Conservation (phyloP, 2,329 filamentous ascomycete genomes). For the Penicillium sclerotiorum region DNA sequence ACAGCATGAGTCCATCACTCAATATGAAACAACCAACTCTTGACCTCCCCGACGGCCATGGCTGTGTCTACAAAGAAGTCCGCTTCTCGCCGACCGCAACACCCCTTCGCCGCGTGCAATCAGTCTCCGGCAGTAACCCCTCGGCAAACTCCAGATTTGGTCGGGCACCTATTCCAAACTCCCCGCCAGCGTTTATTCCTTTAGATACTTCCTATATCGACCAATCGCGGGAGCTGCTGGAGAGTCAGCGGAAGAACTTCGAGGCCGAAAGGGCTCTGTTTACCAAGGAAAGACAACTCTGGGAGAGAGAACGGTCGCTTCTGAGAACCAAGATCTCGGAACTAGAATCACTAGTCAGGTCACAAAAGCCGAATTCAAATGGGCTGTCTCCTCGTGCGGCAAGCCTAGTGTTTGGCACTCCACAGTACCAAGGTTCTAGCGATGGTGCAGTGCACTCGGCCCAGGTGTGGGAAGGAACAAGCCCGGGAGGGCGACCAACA, state of each 20-base stretch:
- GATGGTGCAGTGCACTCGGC: slow-evolving; percentile 18
- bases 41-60: slow-evolving; percentile 35
- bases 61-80: slow-evolving; percentile 44
- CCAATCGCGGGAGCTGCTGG: slow-evolving; percentile 43
- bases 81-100: slow-evolving; percentile 45
- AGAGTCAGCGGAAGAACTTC: slow-evolving; percentile 42
- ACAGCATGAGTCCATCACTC: background rate
- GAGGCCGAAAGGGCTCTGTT: slow-evolving; percentile 46
- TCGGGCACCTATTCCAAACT: slow-evolving; percentile 23
- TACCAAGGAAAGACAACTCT: slow-evolving; percentile 46
- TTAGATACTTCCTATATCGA: slow-evolving; percentile 44
- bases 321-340: slow-evolving; percentile 46
- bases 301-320: slow-evolving; percentile 47
- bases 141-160: slow-evolving; percentile 29
- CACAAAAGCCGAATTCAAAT: slow-evolving; percentile 7
- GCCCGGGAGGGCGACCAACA: slow-evolving; percentile 42
- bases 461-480: slow-evolving; percentile 50
- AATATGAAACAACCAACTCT: slow-evolving; percentile 30
- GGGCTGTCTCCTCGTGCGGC: slow-evolving; percentile 8
- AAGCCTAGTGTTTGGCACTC: slow-evolving; percentile 17
- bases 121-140: slow-evolving; percentile 41
- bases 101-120: slow-evolving; percentile 41
- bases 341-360: slow-evolving; percentile 39
- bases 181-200: slow-evolving; percentile 23
- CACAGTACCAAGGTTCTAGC: slow-evolving; percentile 13